Percentiles rank a stretch among this genome's conserved stretches.
Conservation (phyloP, 2,329 filamentous ascomycete genomes). For the Paecilomyces formosus region DNA sequence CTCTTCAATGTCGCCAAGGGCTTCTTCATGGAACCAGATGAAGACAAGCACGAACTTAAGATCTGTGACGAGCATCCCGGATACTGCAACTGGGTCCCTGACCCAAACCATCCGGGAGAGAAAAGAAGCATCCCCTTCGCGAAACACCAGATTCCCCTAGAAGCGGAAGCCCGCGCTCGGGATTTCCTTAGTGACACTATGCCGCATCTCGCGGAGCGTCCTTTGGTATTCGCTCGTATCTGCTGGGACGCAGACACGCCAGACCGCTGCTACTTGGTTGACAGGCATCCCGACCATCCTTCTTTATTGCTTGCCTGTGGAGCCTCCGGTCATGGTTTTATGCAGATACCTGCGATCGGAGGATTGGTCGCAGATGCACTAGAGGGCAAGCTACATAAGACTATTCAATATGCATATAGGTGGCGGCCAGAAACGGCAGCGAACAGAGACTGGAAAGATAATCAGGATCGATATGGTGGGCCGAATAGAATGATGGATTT, state of each 20-base stretch:
- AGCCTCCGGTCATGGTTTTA: conserved; percentile 48
- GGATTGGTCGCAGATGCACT: conserved; percentile 43
- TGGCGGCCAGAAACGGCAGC: conserved; percentile 48
- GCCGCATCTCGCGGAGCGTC: conserved; percentile 44
- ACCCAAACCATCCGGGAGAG: conserved; percentile 15
- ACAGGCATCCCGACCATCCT: conserved; percentile 38
- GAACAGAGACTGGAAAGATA: conserved; percentile 39
- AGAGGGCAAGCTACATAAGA: conserved; percentile 37
- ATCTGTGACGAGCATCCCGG: conserved; percentile 49
- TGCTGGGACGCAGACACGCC: conserved; percentile 53
- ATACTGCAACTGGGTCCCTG: conserved; percentile 42
- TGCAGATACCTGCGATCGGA: conserved; percentile 43
- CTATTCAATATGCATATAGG: conserved; percentile 36
- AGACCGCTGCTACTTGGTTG: conserved; percentile 48
- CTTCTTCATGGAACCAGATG: conserved; percentile 44
- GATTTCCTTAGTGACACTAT: conserved; percentile 45
- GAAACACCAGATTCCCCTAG: conserved; percentile 37
- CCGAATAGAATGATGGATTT: conserved; percentile 44
- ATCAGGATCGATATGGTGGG: conserved; percentile 43
- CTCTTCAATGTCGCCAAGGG: conserved; percentile 42
- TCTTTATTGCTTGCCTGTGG: conserved; percentile 44
- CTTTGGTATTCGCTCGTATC: conserved; percentile 44
- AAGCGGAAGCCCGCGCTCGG: conserved; percentile 41
- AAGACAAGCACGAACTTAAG: conserved; percentile 30
- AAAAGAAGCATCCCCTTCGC: conserved; percentile 34